Base-by-base conservation (phyloP, 192 early-diverging fungal genomes). In the Bifiguratus adelaidae region DNA sequence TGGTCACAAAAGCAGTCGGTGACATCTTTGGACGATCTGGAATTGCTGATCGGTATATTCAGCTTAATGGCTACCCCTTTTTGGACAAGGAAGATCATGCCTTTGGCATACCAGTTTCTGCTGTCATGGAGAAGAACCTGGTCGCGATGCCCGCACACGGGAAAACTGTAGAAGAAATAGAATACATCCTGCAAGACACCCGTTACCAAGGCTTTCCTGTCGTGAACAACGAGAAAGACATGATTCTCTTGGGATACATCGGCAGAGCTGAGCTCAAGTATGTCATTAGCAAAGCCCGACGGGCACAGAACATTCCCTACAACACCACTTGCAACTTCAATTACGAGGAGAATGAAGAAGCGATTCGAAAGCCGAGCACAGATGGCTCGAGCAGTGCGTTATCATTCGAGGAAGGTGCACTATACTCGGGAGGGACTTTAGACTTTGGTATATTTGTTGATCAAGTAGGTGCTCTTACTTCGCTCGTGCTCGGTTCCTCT, bases 1-100 rank as follows among this genome's bases (percentile, higher is more conserved):
- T 89, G 75, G 76, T 86, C 6, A 83, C 85, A 7, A 78, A 82
- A 30, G 67, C 80, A 27, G 74, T 86, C 5, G 85, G 80, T 27
- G 88, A 89, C 47, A 65, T 70, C 35, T 78, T 89, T 53, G 80
- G 73, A 27, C 69, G 68, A 41, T 83, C 81, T 22, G 86, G 86
- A 7, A 86, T 91, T 41, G 71, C 68, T 48, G 86, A 91, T 55
- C 80, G 81, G 25, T 77, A 82, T 32, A 89, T 91, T 26, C 69
- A 77, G 32, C 56, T 88, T 34, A 86, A 88, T 38, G 83, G 83
- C 2, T 70, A 83, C 41, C 88, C 88, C 3, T 84, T 85, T 46
- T 54, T 86, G 24, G 85, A 86, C 52, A 85, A 84, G 30, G 76
- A 76, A 26, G 80, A 82, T 20, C 67, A 79, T 48, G 63, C 69